A percentile compares a stretch with the other conserved stretches of the same genome.
These are phyloP conservation scores for Hypoxylon sp. DNA, from an alignment of 2,329 filamentous ascomycete genomes.

Conservation along the genomic window DNA sequence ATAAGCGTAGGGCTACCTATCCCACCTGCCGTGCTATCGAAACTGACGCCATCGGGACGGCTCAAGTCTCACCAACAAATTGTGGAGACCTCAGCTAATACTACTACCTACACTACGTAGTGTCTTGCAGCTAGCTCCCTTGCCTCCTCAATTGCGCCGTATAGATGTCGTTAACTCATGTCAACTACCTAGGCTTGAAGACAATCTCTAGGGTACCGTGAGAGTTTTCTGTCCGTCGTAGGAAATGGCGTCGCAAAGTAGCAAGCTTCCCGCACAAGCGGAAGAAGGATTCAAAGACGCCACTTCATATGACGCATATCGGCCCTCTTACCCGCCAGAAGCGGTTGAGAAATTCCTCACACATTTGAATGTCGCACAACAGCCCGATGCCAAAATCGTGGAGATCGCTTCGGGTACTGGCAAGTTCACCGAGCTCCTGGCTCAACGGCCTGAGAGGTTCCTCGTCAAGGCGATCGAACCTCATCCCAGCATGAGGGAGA, in stretches of 20 bases:
- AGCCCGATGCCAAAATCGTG: constrained; percentile 65
- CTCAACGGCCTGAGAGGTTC: constrained; percentile 71
- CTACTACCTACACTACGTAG: neutral
- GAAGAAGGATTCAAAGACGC: constrained; percentile 78
- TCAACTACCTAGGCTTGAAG: neutral
- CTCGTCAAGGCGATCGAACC: constrained; percentile 75
- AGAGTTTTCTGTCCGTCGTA: neutral
- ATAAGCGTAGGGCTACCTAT: constrained; percentile 21
- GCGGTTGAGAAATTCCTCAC: constrained; percentile 72
- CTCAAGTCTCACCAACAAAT: constrained; percentile 15
- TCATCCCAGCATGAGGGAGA: constrained; percentile 74
- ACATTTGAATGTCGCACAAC: constrained; percentile 66
- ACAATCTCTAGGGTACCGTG: neutral
- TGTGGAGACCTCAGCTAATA: constrained; percentile 20
- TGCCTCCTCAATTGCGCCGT: constrained; percentile 5
- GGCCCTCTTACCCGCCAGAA: constrained; percentile 75
- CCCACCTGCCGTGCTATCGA: constrained; percentile 14
- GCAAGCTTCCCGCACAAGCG: constrained; percentile 48
- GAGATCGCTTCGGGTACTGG: constrained; percentile 79
- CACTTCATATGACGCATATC: constrained; percentile 74
- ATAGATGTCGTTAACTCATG: neutral
- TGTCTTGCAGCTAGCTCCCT: neutral
- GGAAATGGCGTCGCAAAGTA: constrained; percentile 44
- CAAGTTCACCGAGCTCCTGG: constrained; percentile 77
- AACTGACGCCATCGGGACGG: constrained; percentile 32